These are phyloP conservation scores for Elsinoe necatrix DNA, from an alignment of 2,329 filamentous ascomycete species.

Conservation along the genomic window DNA sequence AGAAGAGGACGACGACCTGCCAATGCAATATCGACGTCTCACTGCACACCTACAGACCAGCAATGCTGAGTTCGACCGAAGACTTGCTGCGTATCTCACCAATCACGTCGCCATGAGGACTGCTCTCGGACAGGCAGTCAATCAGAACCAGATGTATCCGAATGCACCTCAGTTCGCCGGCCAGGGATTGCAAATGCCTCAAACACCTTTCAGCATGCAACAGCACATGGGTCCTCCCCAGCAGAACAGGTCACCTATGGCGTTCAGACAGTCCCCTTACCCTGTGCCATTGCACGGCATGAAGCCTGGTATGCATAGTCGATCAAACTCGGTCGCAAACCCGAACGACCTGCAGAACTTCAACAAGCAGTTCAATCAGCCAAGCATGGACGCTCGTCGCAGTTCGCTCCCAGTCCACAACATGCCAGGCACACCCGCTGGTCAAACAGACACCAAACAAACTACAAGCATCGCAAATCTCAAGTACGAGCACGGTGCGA, in stretches of 20 bases:
- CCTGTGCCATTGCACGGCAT: constrained; percentile 26
- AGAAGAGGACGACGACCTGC: constrained; percentile 77
- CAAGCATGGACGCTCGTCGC: constrained; percentile 28
- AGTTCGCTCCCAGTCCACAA: constrained; percentile 35
- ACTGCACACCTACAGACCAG: constrained; percentile 54
- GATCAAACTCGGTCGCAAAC: constrained; percentile 39
- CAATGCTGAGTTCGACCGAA: constrained; percentile 53
- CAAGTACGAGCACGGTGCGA: constrained; percentile 23
- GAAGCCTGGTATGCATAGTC: constrained; percentile 32
- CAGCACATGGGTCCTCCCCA: constrained; percentile 24
- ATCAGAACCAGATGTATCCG: constrained; percentile 32
- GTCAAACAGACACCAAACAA: constrained; percentile 21
- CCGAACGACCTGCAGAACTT: constrained; percentile 28
- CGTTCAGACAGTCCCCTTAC: constrained; percentile 38
- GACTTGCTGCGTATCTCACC: constrained; percentile 51
- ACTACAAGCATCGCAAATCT: constrained; percentile 20
- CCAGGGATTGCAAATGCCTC: constrained; percentile 19
- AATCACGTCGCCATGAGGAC: constrained; percentile 50
- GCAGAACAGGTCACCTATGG: constrained; percentile 20
- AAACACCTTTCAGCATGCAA: constrained; percentile 19
- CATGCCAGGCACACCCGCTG: constrained; percentile 17
- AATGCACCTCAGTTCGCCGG: constrained; percentile 35
- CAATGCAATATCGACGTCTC: constrained; percentile 56
- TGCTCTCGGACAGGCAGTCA: constrained; percentile 39
- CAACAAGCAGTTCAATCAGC: constrained; percentile 16